Percentiles rank a stretch among this genome's conserved stretches.
Evolutionary conservation across 1,284 basidiomycete genomes (phyloP).

Genomic region (Phlebopus sp.): DNA sequence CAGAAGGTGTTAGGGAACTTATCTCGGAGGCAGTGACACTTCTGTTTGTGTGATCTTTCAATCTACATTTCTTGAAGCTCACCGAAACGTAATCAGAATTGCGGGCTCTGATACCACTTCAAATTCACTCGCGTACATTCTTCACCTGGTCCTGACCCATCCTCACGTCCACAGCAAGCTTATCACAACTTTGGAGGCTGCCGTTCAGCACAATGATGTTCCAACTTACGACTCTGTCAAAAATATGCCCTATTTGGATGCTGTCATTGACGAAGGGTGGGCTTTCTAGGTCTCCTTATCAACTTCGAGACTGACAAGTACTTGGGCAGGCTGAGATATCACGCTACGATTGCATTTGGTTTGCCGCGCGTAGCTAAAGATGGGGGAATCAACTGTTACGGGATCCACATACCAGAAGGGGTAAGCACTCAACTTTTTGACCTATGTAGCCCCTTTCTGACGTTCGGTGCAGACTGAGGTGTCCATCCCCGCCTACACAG

Average conservation of each 20-base stretch:
- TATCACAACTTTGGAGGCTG: conserved; percentile 19
- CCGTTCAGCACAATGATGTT: conserved; percentile 5
- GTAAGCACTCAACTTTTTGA: conserved; percentile 16
- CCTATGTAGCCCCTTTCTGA: background rate
- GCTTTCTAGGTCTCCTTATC: background rate
- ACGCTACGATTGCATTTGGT: conserved; percentile 33
- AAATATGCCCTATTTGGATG: conserved; percentile 32
- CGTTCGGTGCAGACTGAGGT: conserved; percentile 28
- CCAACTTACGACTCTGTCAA: conserved; percentile 27
- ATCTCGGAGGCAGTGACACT: conserved; percentile 34
- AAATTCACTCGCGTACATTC: conserved; percentile 27
- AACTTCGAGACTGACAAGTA: background rate
- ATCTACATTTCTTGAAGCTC: conserved; percentile 2
- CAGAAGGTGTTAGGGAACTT: conserved; percentile 24
- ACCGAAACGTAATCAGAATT: conserved; percentile 13
- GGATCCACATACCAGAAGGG: conserved; percentile 25
- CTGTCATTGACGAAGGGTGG: conserved; percentile 34
- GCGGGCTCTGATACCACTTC: conserved; percentile 39
- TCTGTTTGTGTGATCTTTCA: conserved; percentile 19
- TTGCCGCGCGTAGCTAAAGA: conserved; percentile 28
- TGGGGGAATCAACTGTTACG: conserved; percentile 22
- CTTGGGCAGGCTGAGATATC: conserved; percentile 12
- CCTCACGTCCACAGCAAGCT: conserved; percentile 25
- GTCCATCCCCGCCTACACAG: conserved; percentile 40
- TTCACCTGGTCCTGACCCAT: conserved; percentile 24